Base-by-base conservation (phyloP, 1,284 basidiomycete species). In the Rhizoctonia solani region DNA sequence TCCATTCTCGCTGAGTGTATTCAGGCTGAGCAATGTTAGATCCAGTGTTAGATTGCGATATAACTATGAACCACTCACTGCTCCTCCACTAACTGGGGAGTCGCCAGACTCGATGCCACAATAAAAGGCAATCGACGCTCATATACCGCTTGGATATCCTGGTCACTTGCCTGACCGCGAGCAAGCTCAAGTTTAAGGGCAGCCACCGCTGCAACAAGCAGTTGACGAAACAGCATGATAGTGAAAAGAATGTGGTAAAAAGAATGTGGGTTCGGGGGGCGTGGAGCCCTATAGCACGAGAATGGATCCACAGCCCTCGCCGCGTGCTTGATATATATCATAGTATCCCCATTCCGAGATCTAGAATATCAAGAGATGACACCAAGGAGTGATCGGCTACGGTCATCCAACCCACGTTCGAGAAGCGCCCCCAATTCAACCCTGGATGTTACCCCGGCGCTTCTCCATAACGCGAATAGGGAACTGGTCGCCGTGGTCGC, bases 61-160 rank as follows among this genome's bases (percentile, higher is more conserved):
- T 16, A n/a, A 4, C 41, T 4, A 44, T n/a, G 6, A 5, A 16
- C 19, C 6, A 49, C 46, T 49, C 14, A 49, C 46, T 23, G 25
- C 5, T 21, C 3, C 23, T 27, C 11, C 5, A 49, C 46, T 6
- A 23, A 6, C 16, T 27, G 14, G 3, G 59, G 9, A 21, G 49
- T 27, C 3, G 19, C 14, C 3, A 34, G 25, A 14, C 50, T 65
- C 21, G 34, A 65, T 19, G 49, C 23, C 32, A 65, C 41, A 4
- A 54, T 54, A 32, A 66, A 66, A 19, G 52, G 53, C 21, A 66
- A 14, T 4, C 53, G 52, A 29, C 63, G 63, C 30, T 66, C 63
- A 29, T 66, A 66, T 16, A 66, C 21, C 16, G 63, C 55, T 47
- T 66, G 50, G 14, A 65, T 53, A 21, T 65, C 61, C 19, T 16